Base-by-base conservation (phyloP, 257 asterid species). In the Solanum tarijense region DNA sequence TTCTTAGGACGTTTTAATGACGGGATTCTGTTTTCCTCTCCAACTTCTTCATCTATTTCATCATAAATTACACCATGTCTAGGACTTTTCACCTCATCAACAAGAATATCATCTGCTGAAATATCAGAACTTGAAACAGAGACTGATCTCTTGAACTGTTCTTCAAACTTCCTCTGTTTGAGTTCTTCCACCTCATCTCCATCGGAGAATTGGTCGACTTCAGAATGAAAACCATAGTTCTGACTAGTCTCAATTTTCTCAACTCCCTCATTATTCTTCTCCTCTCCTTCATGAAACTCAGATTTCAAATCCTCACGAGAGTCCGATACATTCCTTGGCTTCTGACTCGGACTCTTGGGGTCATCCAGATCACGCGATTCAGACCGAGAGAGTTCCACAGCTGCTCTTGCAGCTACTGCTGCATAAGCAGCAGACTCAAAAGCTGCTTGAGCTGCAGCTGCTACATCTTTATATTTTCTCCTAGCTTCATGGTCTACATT, bases 371-470 rank as follows among this genome's bases (percentile, higher is more conserved):
- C 96, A 5, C 86, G 86, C 2, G 96, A 90, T 48, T 91, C 96
- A 23, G 93, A 78, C 25, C 95, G 96, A 32, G 98, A 94, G 52
- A 96, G 92, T 55, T 95, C 93, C 79, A 97, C 97, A 8, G 98
- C 99, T 3, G 94, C 98, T 88, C 95, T 92, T 73, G 99, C 99
- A 48, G 99, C 99, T 2, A 88, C 94, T 0, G 99, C 99, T 0
- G 99, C 99, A 87, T 92, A 93, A 85, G 98, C 98, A 7, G 99
- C 99, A 1, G 98, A 95, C 31, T 95, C 94, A 76, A 97, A 95
- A 2, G 99, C 99, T 81, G 95, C 98, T 89, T 95, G 98, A 1
- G 99, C 99, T 66, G 99, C 99, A 74, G 95, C 95, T 16, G 94
- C 99, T 76, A 93, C 99, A 79, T 96, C 97, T 87, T 87, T 95